Percentiles rank a stretch among this genome's conserved stretches.
These are phyloP conservation scores for Ustilago trichophora DNA, from an alignment of 1,284 basidiomycete species.

Conservation along the genomic window DNA sequence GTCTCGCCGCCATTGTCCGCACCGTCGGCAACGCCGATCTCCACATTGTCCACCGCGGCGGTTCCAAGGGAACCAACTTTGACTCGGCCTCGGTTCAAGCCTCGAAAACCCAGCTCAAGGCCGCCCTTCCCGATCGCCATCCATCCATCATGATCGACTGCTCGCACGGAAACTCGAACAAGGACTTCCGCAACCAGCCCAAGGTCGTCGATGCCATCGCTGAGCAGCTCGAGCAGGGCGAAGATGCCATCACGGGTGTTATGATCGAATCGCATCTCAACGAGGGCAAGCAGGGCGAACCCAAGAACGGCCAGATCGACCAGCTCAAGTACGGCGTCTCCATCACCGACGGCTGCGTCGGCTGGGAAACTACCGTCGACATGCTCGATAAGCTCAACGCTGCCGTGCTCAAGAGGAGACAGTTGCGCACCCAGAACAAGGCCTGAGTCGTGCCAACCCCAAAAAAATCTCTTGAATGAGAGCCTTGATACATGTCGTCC, in stretches of 20 bases:
- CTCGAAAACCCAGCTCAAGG: conserved; percentile 76
- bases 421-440: conserved; percentile 7
- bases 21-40: conserved; percentile 79
- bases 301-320: conserved; percentile 59
- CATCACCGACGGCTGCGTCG: conserved; percentile 76
- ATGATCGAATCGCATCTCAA: conserved; percentile 97
- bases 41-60: conserved; percentile 66
- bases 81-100: conserved; percentile 78
- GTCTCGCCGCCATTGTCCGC: conserved; percentile 91
- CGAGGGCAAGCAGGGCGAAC: conserved; percentile 68
- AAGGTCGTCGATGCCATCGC: conserved; percentile 77
- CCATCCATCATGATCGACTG: conserved; percentile 65
- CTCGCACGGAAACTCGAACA: conserved; percentile 65
- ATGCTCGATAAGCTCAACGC: conserved; percentile 66
- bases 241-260: conserved; percentile 85
- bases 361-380: conserved; percentile 80
- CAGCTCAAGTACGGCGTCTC: conserved; percentile 65
- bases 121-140: conserved; percentile 54
- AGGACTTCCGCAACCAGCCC: conserved; percentile 66
- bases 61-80: conserved; percentile 69
- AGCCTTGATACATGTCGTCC: no score
- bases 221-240: conserved; percentile 79
- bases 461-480: not conserved
- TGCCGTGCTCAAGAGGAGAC: conserved; percentile 45
- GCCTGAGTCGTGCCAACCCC: conserved; percentile 4